phyloP scores from a whole-genome alignment of 345 rosid species.

The Nasturtium officinale region DNA sequence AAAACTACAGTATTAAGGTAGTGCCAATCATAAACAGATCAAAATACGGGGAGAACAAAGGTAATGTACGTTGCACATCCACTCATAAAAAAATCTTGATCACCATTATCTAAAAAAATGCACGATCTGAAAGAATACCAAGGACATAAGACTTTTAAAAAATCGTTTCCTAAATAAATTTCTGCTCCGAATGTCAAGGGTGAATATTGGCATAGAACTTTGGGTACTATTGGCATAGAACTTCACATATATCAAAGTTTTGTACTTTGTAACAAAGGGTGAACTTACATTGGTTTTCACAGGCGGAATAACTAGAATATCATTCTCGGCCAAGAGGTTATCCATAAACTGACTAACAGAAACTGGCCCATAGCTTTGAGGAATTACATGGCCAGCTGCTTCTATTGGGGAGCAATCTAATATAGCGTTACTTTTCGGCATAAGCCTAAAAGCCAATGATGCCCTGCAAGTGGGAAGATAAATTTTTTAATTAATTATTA shows the following conservation, averaged over 20 bases:
- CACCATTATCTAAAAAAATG: not conserved
- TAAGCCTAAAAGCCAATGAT: conserved; percentile 84
- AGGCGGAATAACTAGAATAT: conserved; percentile 55
- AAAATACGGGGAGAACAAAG: conserved; percentile 1
- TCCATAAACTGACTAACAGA: conserved; percentile 99
- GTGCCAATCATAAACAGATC: conserved; percentile 15
- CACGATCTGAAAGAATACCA: conserved; percentile 5
- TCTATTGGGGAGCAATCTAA: conserved; percentile 94
- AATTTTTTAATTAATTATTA: not conserved
- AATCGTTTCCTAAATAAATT: not conserved
- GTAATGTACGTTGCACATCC: not conserved
- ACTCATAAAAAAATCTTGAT: not conserved
- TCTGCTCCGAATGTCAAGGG: conserved; percentile 1
- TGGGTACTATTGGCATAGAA: conserved; percentile 12
- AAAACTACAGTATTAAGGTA: conserved; percentile 24
- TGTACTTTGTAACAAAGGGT: conserved; percentile 23
- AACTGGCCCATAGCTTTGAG: conserved; percentile 87
- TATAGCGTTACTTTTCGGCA: conserved; percentile 94
- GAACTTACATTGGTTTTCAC: conserved; percentile 69
- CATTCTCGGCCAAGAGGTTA: conserved; percentile 96
- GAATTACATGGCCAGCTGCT: conserved; percentile 95
- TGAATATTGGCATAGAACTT: conserved; percentile 4
- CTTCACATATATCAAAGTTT: conserved; percentile 19
- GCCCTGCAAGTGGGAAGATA: conserved; percentile 52
- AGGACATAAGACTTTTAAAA: not conserved